Evolutionary conservation across 257 asterid species (phyloP), one percentile per base, ranked within the genome.

Genomic region (Paulownia fortunei): DNA sequence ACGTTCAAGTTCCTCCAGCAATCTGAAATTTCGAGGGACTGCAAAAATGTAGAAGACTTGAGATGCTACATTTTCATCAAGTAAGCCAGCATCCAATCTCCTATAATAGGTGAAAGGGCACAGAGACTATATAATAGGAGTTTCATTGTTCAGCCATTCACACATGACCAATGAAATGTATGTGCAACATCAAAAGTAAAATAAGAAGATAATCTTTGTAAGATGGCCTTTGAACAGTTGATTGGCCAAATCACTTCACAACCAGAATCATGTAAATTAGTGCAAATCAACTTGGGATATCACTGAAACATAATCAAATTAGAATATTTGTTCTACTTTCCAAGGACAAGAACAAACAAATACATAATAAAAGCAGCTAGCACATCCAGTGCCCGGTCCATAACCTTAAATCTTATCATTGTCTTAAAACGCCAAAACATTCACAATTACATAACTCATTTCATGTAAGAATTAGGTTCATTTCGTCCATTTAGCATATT

Each of bases 11-110:
- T 87, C 89, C 86, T 85, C 91, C 61, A 87, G 77, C 89, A 87
- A 81, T 72, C 91, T 83, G 72, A 87, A 87, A 79, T 87, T 87
- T 46, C 91, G 77, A 87, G 91, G 91, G 81, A 87, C 91, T 85
- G 85, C 82, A 78, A 72, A 58, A 63, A 72, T 9, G 46, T 24
- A 69, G 26, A 76, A 73, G 46, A 13, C 15, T 58, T 80, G 26
- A 84, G 80, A 82, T 70, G 24, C 74, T 32, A 64, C 16, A 13
- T 23, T 60, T 47, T 21, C 3, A 23, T 26, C 55, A n/a, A 67
- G 74, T 21, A 62, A 49, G 21, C 64, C 13, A 26, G 32, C 6
- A 68, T 2, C 36, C 15, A 68, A 55, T 64, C 30, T 46, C 76
- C 49, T 23, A 58, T 16, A 61, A 70, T 60, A 18, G 24, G 69